Base-by-base conservation (phyloP, 2,329 filamentous ascomycete genomes). In the Colletotrichum viniferum region DNA sequence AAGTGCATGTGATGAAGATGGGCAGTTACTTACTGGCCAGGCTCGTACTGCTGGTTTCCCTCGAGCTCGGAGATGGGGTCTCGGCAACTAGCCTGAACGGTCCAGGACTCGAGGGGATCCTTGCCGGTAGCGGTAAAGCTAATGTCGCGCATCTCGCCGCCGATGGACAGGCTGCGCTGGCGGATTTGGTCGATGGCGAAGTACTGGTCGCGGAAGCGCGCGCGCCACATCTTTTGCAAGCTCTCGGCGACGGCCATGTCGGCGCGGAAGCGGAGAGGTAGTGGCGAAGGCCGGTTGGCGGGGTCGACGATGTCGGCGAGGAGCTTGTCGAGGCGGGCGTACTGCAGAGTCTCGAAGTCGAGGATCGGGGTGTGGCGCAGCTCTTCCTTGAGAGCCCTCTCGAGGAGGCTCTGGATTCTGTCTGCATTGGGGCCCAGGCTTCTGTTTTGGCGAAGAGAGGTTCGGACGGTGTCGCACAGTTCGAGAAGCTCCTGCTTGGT, bases 11-110 rank as follows among this genome's bases (percentile, higher is more conserved):
- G 21, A 13, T 16, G 10, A 9, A 21, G 10, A 65, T 12, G 2
- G 14, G 34, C 28, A 13, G 21, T 5, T n/a, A 81, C 88, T 83
- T 81, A 91, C 89, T 88, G 83, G 72, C 90, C 90, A 28, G 86
- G 83, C 65, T 87, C 83, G 69, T 89, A 89, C 38, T 84, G 80
- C 24, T 83, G 77, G 63, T 86, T 85, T 6, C 81, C 84, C 73
- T 87, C 85, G 10, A 83, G 77, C 71, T 85, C 87, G 3, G 86
- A 86, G 10, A 86, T 78, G 12, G 82, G 80, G 28, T 83, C 80
- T 21, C 75, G 36, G 30, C 58, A 55, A 18, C 13, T 79, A 16
- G 81, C 75, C 34, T 78, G 82, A 4, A 85, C 83, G 65, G 82
- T 81, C 86, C 87, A 87, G 24, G 83, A 82, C 8, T 81, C 81